Base-by-base conservation (phyloP, 108 stramenopile species). In the Pseudonitzschia pungens region DNA sequence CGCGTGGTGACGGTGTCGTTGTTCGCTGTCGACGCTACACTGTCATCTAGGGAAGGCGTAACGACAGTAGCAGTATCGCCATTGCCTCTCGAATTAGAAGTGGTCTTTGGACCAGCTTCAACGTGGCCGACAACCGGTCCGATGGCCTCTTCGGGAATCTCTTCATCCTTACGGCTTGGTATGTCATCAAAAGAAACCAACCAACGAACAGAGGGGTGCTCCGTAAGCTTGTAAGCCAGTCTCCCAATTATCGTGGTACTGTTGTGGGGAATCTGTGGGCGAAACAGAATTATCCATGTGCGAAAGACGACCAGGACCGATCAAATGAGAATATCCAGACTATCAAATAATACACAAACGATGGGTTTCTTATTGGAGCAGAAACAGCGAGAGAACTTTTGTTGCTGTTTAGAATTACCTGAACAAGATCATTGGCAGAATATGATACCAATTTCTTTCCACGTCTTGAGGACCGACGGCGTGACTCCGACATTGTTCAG, bases 391-490 rank as follows among this genome's bases (percentile, higher is more conserved):
- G 33, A 21, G 18, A 67, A 4, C n/a, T 18, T 8, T 16, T 53
- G 50, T n/a, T 27, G 41, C 42, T 41, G 12, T 18, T 11, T 24
- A 15, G 20, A 60, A 72, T 74, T 52, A 80, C 79, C 73, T 80
- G 71, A 12, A 80, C 69, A 48, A 80, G 41, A 48, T 80, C 73
- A 16, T 72, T 72, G n/a, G 63, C 69, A 22, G 65, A 44, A 59
- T 74, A 74, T 12, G 41, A n/a, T 20, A 57, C 48, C 11, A 50
- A 32, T 54, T 57, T 56, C 54, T 70, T 74, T 51, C 21, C 43
- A 26, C 50, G 66, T 69, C 75, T 14, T 45, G 58, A 69, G 1
- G 75, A 76, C 2, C 75, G 67, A 31, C 75, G 66, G 57, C 45
- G 57, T 22, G 75, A 68, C 40, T 72, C 72, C 26, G 70, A 56